A percentile compares a stretch with the other conserved stretches of the same genome.
These are phyloP conservation scores for Zygnema circumcarinatum DNA, from an alignment of 139 green algal genomes.

Conservation along the genomic window DNA sequence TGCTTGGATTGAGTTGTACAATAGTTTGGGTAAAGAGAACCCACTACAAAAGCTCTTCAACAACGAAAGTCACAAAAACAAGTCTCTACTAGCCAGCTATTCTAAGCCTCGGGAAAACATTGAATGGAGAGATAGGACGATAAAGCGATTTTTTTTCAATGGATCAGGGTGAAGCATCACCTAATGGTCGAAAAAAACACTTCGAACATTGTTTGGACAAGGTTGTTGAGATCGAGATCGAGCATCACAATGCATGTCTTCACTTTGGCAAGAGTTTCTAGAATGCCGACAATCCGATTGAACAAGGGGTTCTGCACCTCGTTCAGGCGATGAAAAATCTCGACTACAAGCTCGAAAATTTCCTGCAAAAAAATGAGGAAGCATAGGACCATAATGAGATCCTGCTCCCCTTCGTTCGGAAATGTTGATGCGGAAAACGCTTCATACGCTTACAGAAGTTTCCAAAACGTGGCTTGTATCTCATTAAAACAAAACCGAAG, in stretches of 20 bases:
- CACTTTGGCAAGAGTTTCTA: conserved; percentile 54
- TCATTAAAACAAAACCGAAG: too few relatives aligned
- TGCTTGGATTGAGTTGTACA: too few relatives aligned
- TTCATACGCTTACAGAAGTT: too few relatives aligned
- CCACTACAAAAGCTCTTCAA: too few relatives aligned
- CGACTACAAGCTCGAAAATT: conserved; percentile 57
- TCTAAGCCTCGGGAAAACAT: too few relatives aligned
- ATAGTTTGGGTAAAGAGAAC: too few relatives aligned
- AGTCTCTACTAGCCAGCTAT: too few relatives aligned
- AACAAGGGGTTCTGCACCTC: conserved; percentile 1
- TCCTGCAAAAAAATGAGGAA: conserved; percentile 48
- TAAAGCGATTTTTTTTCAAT: too few relatives aligned
- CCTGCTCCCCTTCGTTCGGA: background rate
- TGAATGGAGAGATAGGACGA: too few relatives aligned
- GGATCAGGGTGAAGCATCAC: too few relatives aligned
- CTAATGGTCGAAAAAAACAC: conserved; percentile 53
- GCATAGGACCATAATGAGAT: background rate
- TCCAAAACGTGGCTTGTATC: conserved; percentile 4
- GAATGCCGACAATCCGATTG: conserved; percentile 40
- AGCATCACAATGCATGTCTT: conserved; percentile 59
- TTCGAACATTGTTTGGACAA: conserved; percentile 46
- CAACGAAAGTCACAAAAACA: too few relatives aligned
- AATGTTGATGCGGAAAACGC: background rate
- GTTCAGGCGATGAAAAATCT: conserved; percentile 37
- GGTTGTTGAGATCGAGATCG: conserved; percentile 48